Evolutionary conservation across 345 rosid genomes (phyloP).

Genomic region (Sisymbrium irio): DNA sequence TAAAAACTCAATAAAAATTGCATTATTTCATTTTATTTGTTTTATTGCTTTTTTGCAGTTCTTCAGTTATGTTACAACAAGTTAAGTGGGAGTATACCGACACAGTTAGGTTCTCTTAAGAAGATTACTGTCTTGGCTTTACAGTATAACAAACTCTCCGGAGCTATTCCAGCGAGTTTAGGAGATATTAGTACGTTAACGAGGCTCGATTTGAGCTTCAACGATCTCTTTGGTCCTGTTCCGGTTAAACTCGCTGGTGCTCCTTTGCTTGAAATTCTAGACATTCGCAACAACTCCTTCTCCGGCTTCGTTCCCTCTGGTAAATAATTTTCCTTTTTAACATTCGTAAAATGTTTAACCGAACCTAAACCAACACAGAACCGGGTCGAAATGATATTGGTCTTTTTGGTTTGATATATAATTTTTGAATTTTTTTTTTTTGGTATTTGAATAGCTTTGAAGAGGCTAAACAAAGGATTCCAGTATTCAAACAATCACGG

Average conservation of each 20-base stretch:
- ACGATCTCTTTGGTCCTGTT: slow-evolving; percentile 76
- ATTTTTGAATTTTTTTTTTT: not conserved
- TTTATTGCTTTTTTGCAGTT: slow-evolving; percentile 44
- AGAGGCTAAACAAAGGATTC: slow-evolving; percentile 66
- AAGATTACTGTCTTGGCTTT: slow-evolving; percentile 74
- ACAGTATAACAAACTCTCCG: slow-evolving; percentile 71
- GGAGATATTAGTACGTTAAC: slow-evolving; percentile 58
- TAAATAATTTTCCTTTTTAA: slow-evolving; percentile 30
- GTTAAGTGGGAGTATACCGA: slow-evolving; percentile 75
- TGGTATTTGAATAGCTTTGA: slow-evolving; percentile 54
- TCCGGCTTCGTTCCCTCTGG: slow-evolving; percentile 87
- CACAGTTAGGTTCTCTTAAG: slow-evolving; percentile 66
- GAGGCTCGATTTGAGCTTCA: slow-evolving; percentile 88
- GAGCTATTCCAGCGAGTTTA: slow-evolving; percentile 93
- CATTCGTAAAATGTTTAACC: not conserved
- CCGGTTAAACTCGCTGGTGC: slow-evolving; percentile 67
- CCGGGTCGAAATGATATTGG: not conserved
- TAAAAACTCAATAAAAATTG: not conserved
- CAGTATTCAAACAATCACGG: slow-evolving; percentile 69
- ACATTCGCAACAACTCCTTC: slow-evolving; percentile 79
- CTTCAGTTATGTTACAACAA: slow-evolving; percentile 85
- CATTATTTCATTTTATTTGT: not conserved
- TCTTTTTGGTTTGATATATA: not conserved
- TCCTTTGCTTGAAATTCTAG: slow-evolving; percentile 61
- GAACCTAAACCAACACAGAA: not conserved